Conservation (phyloP, 164 flowering plant genomes). For the Umbellularia californica region DNA sequence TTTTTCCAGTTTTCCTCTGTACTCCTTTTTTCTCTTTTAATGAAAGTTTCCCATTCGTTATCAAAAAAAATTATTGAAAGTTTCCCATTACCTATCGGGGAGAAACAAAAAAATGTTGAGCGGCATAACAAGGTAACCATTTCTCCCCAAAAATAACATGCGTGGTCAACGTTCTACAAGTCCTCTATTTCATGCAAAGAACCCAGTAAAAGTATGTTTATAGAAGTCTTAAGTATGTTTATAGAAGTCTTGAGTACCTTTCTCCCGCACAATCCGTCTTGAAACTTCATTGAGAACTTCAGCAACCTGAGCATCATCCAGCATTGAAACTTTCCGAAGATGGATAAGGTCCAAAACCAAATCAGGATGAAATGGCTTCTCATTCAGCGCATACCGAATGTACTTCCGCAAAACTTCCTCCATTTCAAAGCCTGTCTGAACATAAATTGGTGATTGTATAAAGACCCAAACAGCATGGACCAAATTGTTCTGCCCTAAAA, state of each 20-base stretch:
- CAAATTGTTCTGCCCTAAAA: neutral
- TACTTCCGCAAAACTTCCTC: constrained; percentile 86
- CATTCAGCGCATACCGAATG: constrained; percentile 85
- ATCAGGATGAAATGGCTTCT: constrained; percentile 74
- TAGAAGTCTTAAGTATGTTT: constrained; percentile 13
- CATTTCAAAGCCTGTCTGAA: constrained; percentile 87
- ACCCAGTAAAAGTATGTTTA: neutral
- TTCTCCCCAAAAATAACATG: neutral
- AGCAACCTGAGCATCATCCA: constrained; percentile 74
- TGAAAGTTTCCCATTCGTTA: neutral
- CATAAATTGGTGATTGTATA: constrained; percentile 13
- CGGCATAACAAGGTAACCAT: too few relatives aligned
- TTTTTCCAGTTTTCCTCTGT: too few relatives aligned
- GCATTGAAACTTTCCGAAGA: constrained; percentile 66
- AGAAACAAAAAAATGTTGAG: too few relatives aligned
- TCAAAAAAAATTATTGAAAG: too few relatives aligned
- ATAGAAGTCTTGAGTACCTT: constrained; percentile 41
- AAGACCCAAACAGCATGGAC: constrained; percentile 3
- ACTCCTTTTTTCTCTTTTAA: too few relatives aligned
- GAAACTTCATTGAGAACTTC: constrained; percentile 80
- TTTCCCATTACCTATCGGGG: too few relatives aligned
- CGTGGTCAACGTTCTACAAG: neutral
- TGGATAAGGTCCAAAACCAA: constrained; percentile 64
- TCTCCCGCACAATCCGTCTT: constrained; percentile 70
- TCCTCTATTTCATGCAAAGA: neutral